These are phyloP conservation scores for Paramecium sexaurelia DNA, from an alignment of 73 alveolate species.

Conservation along the genomic window DNA sequence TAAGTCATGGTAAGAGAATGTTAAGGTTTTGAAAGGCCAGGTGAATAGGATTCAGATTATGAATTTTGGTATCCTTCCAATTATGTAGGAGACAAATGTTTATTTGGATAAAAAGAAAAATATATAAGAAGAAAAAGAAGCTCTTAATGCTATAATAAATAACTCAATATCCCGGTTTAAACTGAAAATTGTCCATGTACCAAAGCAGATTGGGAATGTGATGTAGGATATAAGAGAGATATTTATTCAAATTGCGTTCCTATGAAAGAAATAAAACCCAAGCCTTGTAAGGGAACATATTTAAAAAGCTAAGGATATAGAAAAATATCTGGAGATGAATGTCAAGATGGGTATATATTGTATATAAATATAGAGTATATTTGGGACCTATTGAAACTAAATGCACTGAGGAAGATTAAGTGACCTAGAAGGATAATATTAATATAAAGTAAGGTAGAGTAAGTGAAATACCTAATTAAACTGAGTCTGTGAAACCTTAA, in stretches of 20 bases:
- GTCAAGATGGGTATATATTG: constrained; percentile 79
- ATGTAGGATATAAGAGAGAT: constrained; percentile 75
- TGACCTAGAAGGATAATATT: neutral
- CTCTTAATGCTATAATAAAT: constrained; percentile 78
- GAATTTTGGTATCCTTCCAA: constrained; percentile 86
- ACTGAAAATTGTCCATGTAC: constrained; percentile 85
- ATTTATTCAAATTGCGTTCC: constrained; percentile 59
- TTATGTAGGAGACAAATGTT: constrained; percentile 81
- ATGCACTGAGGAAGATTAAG: constrained; percentile 24
- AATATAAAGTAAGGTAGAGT: neutral
- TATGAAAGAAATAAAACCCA: constrained; percentile 36
- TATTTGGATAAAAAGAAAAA: constrained; percentile 79
- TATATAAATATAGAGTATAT: neutral
- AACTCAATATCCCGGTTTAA: constrained; percentile 50
- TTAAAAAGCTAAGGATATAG: constrained; percentile 81
- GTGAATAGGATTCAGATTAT: constrained; percentile 72
- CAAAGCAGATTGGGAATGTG: constrained; percentile 88
- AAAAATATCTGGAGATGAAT: constrained; percentile 83
- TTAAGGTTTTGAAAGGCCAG: constrained; percentile 81
- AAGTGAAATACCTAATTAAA: neutral
- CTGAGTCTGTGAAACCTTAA: neutral
- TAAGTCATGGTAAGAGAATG: constrained; percentile 83
- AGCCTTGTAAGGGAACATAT: constrained; percentile 71
- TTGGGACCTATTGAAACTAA: constrained; percentile 17
- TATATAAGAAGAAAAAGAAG: constrained; percentile 83